Conservation (phyloP, 2,329 filamentous ascomycete species). For the Chrysoporthe austroafricana region DNA sequence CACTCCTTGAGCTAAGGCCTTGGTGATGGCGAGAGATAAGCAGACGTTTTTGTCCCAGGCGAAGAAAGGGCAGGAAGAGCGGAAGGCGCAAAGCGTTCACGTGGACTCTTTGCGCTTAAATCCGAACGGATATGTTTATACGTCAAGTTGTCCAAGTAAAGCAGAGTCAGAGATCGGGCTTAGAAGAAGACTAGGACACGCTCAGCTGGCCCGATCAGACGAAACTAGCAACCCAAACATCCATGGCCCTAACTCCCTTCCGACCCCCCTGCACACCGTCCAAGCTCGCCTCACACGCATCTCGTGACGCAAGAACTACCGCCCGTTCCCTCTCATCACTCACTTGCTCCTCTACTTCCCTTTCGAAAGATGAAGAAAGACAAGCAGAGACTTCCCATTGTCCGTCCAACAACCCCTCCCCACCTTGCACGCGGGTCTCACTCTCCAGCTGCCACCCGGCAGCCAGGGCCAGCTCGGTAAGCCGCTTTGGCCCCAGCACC, state of each 20-base stretch:
- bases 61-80: too few relatives aligned
- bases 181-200: conserved; percentile 4
- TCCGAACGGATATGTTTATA: background rate
- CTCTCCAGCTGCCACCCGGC: conserved; percentile 28
- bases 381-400: conserved; percentile 30
- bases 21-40: too few relatives aligned
- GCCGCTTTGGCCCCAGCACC: conserved; percentile 3
- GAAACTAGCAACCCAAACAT: conserved; percentile 32
- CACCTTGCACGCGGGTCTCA: conserved; percentile 24
- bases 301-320: conserved; percentile 27
- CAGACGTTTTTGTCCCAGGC: too few relatives aligned
- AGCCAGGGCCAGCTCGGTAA: conserved; percentile 5
- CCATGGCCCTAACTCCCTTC: conserved; percentile 30
- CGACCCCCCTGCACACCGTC: conserved; percentile 27
- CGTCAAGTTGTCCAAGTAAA: conserved; percentile 1
- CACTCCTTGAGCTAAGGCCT: too few relatives aligned
- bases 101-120: background rate
- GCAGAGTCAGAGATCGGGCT: background rate
- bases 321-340: conserved; percentile 28
- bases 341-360: conserved; percentile 24
- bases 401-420: conserved; percentile 28
- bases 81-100: background rate
- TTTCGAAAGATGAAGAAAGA: conserved; percentile 25
- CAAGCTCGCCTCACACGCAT: conserved; percentile 29
- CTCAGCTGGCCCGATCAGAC: conserved; percentile 16